Evolutionary conservation across 2,329 filamentous ascomycete genomes (phyloP).

Genomic region (Cercospora sojina): DNA sequence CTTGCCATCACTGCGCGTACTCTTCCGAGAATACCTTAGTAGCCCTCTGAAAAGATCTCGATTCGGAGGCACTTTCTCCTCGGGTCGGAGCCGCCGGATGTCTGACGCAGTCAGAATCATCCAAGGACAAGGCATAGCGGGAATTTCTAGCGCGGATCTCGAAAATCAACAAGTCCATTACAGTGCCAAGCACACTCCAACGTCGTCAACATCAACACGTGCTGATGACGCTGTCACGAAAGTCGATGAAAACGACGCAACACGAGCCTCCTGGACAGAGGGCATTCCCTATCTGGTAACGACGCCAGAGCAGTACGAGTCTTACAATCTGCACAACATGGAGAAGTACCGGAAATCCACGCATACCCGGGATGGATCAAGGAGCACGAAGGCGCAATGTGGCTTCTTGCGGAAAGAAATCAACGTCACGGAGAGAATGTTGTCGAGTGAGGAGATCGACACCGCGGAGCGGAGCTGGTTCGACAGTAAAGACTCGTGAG

Average conservation of each 20-base stretch:
- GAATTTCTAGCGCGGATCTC: constrained; percentile 4
- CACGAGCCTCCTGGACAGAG: constrained; percentile 1
- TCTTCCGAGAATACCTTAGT: constrained; percentile 45
- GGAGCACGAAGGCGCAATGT: constrained; percentile 8
- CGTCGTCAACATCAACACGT: constrained; percentile 2
- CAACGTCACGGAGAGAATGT: background rate
- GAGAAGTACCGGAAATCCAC: constrained; percentile 23
- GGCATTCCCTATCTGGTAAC: constrained; percentile 12
- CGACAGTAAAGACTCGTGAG: background rate
- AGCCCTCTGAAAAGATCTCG: constrained; percentile 13
- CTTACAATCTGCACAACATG: constrained; percentile 25
- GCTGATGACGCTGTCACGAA: background rate
- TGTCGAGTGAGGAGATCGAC: background rate
- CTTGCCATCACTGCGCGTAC: constrained; percentile 46
- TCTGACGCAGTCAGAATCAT: constrained; percentile 19
- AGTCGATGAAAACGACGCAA: background rate
- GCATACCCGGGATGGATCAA: constrained; percentile 5
- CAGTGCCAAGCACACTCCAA: constrained; percentile 7
- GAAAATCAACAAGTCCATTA: background rate
- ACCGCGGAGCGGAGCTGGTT: constrained; percentile 8
- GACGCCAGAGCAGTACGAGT: constrained; percentile 27
- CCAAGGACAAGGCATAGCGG: constrained; percentile 5
- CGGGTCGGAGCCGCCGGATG: constrained; percentile 8
- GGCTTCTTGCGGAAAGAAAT: background rate
- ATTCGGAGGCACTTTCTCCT: constrained; percentile 17